phyloP scores from a whole-genome alignment of 768 basidiomycete species.

The Boletus rex-veris region DNA sequence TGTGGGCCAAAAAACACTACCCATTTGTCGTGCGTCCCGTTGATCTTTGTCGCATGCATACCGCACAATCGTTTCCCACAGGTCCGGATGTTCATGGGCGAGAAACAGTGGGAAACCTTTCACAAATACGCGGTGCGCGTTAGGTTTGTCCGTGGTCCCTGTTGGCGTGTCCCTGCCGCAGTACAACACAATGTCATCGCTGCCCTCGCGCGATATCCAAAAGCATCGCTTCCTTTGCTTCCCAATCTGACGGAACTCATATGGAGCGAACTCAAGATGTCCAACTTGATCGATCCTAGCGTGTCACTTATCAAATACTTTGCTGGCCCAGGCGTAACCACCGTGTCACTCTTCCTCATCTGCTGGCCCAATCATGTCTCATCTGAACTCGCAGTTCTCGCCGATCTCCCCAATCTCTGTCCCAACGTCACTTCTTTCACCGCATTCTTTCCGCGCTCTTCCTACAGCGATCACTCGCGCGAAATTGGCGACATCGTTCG shows the following conservation, averaged over 20 bases:
- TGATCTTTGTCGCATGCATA: not conserved
- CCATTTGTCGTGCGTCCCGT: conserved; percentile 18
- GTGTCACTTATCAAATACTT: conserved; percentile 26
- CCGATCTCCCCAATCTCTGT: conserved; percentile 18
- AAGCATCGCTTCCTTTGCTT: conserved; percentile 19
- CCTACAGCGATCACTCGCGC: conserved; percentile 24
- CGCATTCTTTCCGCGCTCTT: conserved; percentile 24
- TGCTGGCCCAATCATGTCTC: conserved; percentile 25
- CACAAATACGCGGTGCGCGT: conserved; percentile 25
- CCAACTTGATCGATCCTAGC: conserved; percentile 19
- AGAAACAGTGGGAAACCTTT: conserved; percentile 27
- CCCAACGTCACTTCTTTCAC: conserved; percentile 29
- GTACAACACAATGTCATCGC: conserved; percentile 18
- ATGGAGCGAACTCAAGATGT: conserved; percentile 27
- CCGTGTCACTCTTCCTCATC: conserved; percentile 19
- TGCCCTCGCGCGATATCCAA: conserved; percentile 11
- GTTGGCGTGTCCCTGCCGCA: conserved; percentile 13
- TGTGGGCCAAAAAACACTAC: conserved; percentile 24
- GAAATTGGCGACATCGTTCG: conserved; percentile 25
- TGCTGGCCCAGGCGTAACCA: conserved; percentile 17
- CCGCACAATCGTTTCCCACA: not conserved
- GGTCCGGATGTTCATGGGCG: conserved; percentile 25
- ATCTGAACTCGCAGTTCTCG: conserved; percentile 20
- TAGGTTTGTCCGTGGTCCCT: conserved; percentile 21
- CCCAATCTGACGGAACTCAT: conserved; percentile 24